Conservation (phyloP, 2,329 filamentous ascomycete genomes). For the Massarina eburnea region DNA sequence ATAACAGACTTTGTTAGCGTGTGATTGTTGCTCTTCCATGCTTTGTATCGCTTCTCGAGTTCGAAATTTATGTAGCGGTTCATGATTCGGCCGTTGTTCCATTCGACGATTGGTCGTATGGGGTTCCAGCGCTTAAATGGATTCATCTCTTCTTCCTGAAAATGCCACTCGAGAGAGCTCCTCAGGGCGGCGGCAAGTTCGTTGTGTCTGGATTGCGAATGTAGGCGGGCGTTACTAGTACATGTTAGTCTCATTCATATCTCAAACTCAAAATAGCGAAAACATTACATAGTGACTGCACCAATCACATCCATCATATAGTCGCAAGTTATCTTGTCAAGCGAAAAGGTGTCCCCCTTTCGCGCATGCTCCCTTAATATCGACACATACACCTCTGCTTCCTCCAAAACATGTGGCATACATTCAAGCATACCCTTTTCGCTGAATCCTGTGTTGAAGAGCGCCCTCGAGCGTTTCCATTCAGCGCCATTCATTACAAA, state of each 20-base stretch:
- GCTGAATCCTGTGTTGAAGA: constrained; percentile 21
- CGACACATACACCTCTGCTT: constrained; percentile 13
- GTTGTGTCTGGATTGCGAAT: constrained; percentile 11
- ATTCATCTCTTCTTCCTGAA: constrained; percentile 10
- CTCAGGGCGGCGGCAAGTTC: constrained; percentile 9
- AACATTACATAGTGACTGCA: constrained; percentile 8
- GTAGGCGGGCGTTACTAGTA: constrained; percentile 3
- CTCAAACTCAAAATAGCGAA: no score
- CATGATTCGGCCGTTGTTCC: constrained; percentile 16
- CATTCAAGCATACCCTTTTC: constrained; percentile 50
- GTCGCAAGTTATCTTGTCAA: constrained; percentile 9
- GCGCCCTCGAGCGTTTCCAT: constrained; percentile 32
- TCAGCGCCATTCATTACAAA: constrained; percentile 15
- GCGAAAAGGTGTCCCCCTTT: constrained; percentile 6
- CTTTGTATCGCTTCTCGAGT: constrained; percentile 15
- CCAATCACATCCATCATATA: constrained; percentile 17
- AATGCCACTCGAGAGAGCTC: constrained; percentile 9
- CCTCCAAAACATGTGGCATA: constrained; percentile 9
- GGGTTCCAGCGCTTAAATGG: constrained; percentile 12
- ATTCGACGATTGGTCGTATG: constrained; percentile 8
- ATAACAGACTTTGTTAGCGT: constrained; percentile 6
- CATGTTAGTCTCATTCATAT: not conserved
- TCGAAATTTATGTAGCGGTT: constrained; percentile 15
- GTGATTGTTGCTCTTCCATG: constrained; percentile 4
- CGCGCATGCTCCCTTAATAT: constrained; percentile 4